phyloP scores from a whole-genome alignment of 768 basidiomycete genomes.

The Punctularia strigosozonata region DNA sequence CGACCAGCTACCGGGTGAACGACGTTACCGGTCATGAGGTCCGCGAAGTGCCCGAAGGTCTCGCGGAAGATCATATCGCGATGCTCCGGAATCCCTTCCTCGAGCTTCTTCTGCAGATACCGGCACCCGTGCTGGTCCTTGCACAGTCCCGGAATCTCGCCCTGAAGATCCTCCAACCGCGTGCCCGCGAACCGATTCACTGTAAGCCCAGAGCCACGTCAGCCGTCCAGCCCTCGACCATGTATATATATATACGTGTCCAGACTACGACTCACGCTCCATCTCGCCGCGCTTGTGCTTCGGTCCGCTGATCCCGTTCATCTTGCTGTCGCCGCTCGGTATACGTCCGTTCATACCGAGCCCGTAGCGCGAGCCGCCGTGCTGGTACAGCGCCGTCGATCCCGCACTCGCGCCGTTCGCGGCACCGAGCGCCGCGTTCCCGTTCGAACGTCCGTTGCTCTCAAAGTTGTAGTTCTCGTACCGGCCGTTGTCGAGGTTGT shows the following conservation, averaged over 20 bases:
- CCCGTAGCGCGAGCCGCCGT: conserved; percentile 69
- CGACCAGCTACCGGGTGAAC: background rate
- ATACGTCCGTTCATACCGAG: conserved; percentile 46
- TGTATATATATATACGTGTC: conserved; percentile 6
- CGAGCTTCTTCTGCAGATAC: conserved; percentile 97
- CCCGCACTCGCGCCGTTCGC: conserved; percentile 32
- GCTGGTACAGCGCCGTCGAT: conserved; percentile 71
- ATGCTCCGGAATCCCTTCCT: conserved; percentile 91
- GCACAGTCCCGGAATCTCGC: conserved; percentile 89
- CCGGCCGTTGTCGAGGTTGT: conserved; percentile 38
- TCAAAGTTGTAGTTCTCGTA: conserved; percentile 54
- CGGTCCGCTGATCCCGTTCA: conserved; percentile 83
- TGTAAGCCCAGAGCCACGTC: conserved; percentile 16
- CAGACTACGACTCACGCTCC: conserved; percentile 65
- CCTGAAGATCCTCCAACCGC: conserved; percentile 87
- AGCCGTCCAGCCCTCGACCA: background rate
- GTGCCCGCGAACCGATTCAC: conserved; percentile 97
- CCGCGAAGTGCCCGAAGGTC: conserved; percentile 94
- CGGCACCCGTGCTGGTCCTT: conserved; percentile 99
- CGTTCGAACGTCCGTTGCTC: conserved; percentile 27
- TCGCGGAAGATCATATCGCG: conserved; percentile 99
- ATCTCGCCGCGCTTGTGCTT: conserved; percentile 93
- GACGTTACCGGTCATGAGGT: conserved; percentile 88
- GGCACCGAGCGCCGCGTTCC: too few species aligned
- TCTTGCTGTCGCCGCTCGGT: conserved; percentile 54